A percentile compares a stretch with the other conserved stretches of the same genome.
phyloP scores from a whole-genome alignment of 2,329 filamentous ascomycete genomes.

The Stagonosporopsis cucurbitacearum region DNA sequence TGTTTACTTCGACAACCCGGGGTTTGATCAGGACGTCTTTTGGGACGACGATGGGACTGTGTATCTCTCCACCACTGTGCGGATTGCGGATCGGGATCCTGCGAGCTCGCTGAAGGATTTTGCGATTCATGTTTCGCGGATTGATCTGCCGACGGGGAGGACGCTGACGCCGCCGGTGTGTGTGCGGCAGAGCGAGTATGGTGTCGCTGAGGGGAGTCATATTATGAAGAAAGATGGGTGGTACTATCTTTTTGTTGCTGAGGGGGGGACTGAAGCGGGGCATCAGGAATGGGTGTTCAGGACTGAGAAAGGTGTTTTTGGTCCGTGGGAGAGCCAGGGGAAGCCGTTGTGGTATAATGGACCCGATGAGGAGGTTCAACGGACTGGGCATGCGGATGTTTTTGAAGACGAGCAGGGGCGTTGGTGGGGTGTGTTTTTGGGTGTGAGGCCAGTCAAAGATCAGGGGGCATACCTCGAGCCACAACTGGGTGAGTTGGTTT shows the following conservation, averaged over 20 bases:
- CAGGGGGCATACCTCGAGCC: slow-evolving; percentile 11
- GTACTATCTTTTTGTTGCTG: slow-evolving; percentile 41
- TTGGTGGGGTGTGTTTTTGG: slow-evolving; percentile 49
- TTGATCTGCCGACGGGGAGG: slow-evolving; percentile 42
- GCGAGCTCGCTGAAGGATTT: slow-evolving; percentile 31
- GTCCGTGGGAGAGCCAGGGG: slow-evolving; percentile 45
- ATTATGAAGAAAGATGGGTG: slow-evolving; percentile 35
- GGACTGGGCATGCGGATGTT: slow-evolving; percentile 36
- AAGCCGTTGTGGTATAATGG: slow-evolving; percentile 45
- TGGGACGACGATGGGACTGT: slow-evolving; percentile 63
- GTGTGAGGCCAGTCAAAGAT: slow-evolving; percentile 25
- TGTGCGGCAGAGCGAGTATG: slow-evolving; percentile 34
- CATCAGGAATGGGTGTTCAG: slow-evolving; percentile 59
- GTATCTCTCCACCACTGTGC: slow-evolving; percentile 47
- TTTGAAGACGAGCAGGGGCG: slow-evolving; percentile 30
- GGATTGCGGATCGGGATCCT: slow-evolving; percentile 23
- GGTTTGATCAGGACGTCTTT: slow-evolving; percentile 48
- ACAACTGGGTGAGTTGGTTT: slow-evolving; percentile 3
- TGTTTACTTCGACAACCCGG: slow-evolving; percentile 32
- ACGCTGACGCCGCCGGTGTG: slow-evolving; percentile 25
- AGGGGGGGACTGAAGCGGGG: slow-evolving; percentile 45
- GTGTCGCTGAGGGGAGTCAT: slow-evolving; percentile 46
- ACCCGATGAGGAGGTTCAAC: slow-evolving; percentile 42
- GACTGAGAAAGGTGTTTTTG: slow-evolving; percentile 52
- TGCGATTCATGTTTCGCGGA: slow-evolving; percentile 39